These are phyloP conservation scores for Tricholoma saponaceum DNA, from an alignment of 768 basidiomycete species.

Conservation along the genomic window DNA sequence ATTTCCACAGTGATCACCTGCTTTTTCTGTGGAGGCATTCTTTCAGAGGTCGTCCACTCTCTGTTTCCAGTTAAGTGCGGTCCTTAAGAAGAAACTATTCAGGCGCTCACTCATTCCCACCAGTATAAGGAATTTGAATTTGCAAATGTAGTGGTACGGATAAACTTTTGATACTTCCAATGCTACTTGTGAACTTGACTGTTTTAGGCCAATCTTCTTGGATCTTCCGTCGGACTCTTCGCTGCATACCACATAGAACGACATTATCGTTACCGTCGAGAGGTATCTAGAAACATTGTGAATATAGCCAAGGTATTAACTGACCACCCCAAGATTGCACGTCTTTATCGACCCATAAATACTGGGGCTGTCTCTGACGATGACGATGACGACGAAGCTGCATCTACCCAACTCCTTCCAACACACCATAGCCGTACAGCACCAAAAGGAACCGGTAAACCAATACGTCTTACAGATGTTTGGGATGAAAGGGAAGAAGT, in stretches of 20 bases:
- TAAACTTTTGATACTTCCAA: constrained; percentile 5
- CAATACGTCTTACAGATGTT: constrained; percentile 49
- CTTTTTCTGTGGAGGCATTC: constrained; percentile 74
- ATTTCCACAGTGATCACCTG: constrained; percentile 69
- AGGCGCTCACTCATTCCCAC: constrained; percentile 1
- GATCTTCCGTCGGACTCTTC: constrained; percentile 66
- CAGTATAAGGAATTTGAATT: constrained; percentile 71
- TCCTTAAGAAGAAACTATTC: neutral
- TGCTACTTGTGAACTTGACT: constrained; percentile 2
- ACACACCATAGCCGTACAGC: constrained; percentile 29
- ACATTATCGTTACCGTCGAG: constrained; percentile 75
- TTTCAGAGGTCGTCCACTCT: constrained; percentile 81
- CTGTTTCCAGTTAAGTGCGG: constrained; percentile 58
- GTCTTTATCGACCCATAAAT: constrained; percentile 71
- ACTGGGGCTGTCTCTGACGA: constrained; percentile 43
- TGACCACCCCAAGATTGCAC: constrained; percentile 50
- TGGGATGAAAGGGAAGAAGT: constrained; percentile 81
- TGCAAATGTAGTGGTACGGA: constrained; percentile 63
- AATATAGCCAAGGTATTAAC: neutral
- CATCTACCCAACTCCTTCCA: constrained; percentile 57
- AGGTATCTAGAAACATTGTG: constrained; percentile 36
- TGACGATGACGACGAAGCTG: constrained; percentile 37
- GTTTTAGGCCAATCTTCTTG: constrained; percentile 70
- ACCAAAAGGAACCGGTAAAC: constrained; percentile 27
- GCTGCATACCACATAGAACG: constrained; percentile 65